Evolutionary conservation across 2,329 filamentous ascomycete species (phyloP).

Genomic region (Aspergillus brasiliensis): DNA sequence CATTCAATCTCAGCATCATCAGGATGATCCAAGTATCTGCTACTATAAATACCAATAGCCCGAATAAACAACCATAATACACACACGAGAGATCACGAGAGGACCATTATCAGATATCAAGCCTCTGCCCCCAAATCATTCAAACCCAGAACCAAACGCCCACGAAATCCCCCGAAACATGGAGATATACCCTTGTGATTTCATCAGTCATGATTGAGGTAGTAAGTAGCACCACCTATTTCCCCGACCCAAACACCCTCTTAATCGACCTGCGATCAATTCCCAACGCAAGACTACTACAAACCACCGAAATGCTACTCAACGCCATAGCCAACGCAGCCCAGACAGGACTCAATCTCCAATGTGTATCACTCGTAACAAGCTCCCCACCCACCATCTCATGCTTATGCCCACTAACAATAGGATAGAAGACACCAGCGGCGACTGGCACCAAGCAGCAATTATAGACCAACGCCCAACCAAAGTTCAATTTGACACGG

Average conservation of each 20-base stretch:
- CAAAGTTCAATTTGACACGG: slow-evolving; percentile 81
- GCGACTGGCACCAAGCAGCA: slow-evolving; percentile 75
- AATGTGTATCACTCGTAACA: slow-evolving; percentile 40
- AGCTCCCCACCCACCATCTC: slow-evolving; percentile 37
- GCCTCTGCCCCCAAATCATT: not conserved
- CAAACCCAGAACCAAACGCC: not conserved
- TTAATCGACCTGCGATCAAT: slow-evolving; percentile 37
- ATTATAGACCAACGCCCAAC: slow-evolving; percentile 84
- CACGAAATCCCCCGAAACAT: not conserved
- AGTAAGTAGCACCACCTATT: slow-evolving; percentile 2
- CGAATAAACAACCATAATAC: not conserved
- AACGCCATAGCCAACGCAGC: slow-evolving; percentile 89
- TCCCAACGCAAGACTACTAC: slow-evolving; percentile 75
- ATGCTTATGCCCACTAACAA: slow-evolving; percentile 45
- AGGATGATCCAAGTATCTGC: not conserved
- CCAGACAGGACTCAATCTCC: slow-evolving; percentile 63
- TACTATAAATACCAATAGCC: not conserved
- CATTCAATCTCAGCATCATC: not conserved
- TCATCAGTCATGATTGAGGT: not conserved
- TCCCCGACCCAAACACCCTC: slow-evolving; percentile 19
- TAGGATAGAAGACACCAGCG: slow-evolving; percentile 74
- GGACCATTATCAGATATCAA: not conserved
- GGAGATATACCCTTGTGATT: not conserved
- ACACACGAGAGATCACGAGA: not conserved
- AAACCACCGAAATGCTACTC: slow-evolving; percentile 85